Percentiles rank a stretch among this genome's conserved stretches.
These are phyloP conservation scores for Excoecaria cochinchinensis DNA, from an alignment of 345 rosid species.

Conservation along the genomic window DNA sequence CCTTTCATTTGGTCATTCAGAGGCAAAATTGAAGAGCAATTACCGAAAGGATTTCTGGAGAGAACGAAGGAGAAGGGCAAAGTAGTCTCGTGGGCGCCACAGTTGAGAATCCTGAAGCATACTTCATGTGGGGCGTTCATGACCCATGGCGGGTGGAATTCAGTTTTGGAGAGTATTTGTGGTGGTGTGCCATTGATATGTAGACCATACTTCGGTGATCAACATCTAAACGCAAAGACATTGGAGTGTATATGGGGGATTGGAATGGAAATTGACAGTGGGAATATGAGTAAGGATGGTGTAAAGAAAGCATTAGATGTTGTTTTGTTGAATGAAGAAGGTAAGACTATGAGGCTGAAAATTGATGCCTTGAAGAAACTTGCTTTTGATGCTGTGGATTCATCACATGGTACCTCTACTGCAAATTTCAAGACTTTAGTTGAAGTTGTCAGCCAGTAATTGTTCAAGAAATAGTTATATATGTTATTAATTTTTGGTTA, in stretches of 20 bases:
- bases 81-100: slow-evolving; percentile 68
- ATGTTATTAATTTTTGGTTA: too few species aligned
- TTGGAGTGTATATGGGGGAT: slow-evolving; percentile 51
- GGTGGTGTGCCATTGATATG: slow-evolving; percentile 83
- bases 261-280: slow-evolving; percentile 54
- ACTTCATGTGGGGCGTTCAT: slow-evolving; percentile 50
- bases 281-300: slow-evolving; percentile 35
- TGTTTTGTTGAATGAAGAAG: slow-evolving; percentile 34
- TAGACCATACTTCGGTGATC: slow-evolving; percentile 62
- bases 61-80: slow-evolving; percentile 36
- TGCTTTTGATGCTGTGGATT: too few species aligned
- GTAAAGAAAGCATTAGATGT: slow-evolving; percentile 24
- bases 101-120: slow-evolving; percentile 43
- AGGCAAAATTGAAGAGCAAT: slow-evolving; percentile 15
- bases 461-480: too few species aligned
- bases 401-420: too few species aligned
- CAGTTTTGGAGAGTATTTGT: slow-evolving; percentile 56
- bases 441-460: too few species aligned
- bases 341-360: slow-evolving; percentile 11
- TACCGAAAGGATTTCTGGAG: slow-evolving; percentile 47
- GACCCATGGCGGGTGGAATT: slow-evolving; percentile 76
- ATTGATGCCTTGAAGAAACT: too few species aligned
- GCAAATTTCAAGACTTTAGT: too few species aligned
- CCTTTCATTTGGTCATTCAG: slow-evolving; percentile 71
- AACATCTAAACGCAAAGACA: slow-evolving; percentile 48